Evolutionary conservation across 2,329 filamentous ascomycete species (phyloP).

Genomic region (Alternaria postmessia): DNA sequence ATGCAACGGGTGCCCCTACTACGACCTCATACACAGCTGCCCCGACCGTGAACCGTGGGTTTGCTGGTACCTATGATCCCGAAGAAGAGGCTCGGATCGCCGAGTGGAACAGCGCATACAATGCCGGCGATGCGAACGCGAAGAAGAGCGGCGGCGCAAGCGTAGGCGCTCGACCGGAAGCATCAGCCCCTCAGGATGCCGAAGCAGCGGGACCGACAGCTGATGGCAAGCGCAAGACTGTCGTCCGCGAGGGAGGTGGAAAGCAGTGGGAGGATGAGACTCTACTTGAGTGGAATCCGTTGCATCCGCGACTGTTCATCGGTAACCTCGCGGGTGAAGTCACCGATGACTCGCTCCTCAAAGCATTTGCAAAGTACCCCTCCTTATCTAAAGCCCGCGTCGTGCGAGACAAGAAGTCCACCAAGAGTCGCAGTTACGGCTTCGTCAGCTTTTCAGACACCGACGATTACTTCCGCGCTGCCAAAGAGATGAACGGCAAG

Average conservation of each 20-base stretch:
- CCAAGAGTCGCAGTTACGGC: conserved; percentile 94
- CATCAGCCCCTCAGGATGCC: conserved; percentile 51
- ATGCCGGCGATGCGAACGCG: conserved; percentile 63
- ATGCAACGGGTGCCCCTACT: conserved; percentile 55
- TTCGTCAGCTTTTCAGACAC: conserved; percentile 96
- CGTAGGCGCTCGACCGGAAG: conserved; percentile 47
- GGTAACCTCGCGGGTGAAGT: conserved; percentile 97
- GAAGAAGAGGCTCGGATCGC: conserved; percentile 92
- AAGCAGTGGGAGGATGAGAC: conserved; percentile 90
- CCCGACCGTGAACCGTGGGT: conserved; percentile 40
- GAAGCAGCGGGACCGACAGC: conserved; percentile 56
- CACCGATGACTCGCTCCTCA: conserved; percentile 92
- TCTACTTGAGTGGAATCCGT: conserved; percentile 93
- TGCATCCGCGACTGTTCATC: conserved; percentile 93
- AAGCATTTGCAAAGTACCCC: conserved; percentile 88
- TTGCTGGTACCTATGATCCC: conserved; percentile 64
- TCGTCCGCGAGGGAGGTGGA: conserved; percentile 86
- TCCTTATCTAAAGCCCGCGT: conserved; percentile 93
- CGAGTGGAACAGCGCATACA: conserved; percentile 93
- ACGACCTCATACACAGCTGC: conserved; percentile 29
- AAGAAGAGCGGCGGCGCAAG: conserved; percentile 56
- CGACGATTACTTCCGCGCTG: conserved; percentile 95
- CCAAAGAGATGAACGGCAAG: conserved; percentile 98
- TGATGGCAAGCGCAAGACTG: conserved; percentile 79
- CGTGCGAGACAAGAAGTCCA: conserved; percentile 92